Percentiles rank a stretch among this genome's conserved stretches.
These are phyloP conservation scores for Boletus rex-veris DNA, from an alignment of 768 basidiomycete species.

Conservation along the genomic window DNA sequence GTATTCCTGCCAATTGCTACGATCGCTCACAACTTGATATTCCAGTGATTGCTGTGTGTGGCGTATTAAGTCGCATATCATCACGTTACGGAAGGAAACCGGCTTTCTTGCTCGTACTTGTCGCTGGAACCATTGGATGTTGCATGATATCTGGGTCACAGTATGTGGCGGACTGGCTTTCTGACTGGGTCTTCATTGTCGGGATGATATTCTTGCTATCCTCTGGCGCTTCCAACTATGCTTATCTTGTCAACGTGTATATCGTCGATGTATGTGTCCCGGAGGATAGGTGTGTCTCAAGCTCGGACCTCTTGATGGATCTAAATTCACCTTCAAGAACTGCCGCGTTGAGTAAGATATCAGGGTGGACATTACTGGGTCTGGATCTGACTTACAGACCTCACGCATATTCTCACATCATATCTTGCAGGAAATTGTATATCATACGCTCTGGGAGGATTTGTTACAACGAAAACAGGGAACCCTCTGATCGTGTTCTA, in stretches of 20 bases:
- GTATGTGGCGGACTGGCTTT: constrained; percentile 6
- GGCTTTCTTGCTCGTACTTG: constrained; percentile 12
- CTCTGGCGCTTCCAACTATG: constrained; percentile 12
- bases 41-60: constrained; percentile 24
- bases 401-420: neutral
- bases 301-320: neutral
- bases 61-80: constrained; percentile 20
- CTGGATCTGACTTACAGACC: neutral
- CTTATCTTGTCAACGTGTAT: constrained; percentile 22
- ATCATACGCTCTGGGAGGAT: constrained; percentile 29
- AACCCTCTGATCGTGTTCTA: constrained; percentile 25
- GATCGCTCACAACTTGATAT: neutral
- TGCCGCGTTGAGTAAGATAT: constrained; percentile 21
- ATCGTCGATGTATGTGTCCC: constrained; percentile 24
- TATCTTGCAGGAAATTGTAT: constrained; percentile 20
- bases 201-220: constrained; percentile 15
- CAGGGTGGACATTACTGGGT: constrained; percentile 31
- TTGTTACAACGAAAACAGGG: constrained; percentile 24
- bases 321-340: constrained; percentile 23
- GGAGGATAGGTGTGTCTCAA: constrained; percentile 22
- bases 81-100: constrained; percentile 28
- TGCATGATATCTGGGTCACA: constrained; percentile 18
- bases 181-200: constrained; percentile 11
- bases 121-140: constrained; percentile 1
- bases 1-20: constrained; percentile 1